Conservation (phyloP, 2,329 filamentous ascomycete genomes). For the Fusarium bulbicola region DNA sequence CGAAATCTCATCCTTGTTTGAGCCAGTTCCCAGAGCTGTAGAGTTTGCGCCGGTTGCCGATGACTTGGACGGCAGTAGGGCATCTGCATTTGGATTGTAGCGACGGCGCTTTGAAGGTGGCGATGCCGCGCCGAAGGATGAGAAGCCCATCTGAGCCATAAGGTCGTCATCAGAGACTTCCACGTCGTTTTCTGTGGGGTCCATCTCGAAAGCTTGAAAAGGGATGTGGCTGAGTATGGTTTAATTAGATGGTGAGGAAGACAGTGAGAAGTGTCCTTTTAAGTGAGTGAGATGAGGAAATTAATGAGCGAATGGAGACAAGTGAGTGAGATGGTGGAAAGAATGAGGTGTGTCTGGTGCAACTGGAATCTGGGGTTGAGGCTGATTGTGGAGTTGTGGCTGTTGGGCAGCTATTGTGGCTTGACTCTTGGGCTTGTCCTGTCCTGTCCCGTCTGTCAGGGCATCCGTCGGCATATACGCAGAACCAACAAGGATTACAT, state of each 20-base stretch:
- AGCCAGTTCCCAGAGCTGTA: conserved; percentile 45
- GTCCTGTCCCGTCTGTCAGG: not conserved
- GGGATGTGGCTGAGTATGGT: not conserved
- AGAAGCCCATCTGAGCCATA: conserved; percentile 78
- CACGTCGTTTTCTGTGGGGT: conserved; percentile 8
- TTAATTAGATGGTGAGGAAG: not conserved
- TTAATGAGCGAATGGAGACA: conserved; percentile 7
- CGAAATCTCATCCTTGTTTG: conserved; percentile 58
- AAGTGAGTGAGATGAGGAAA: conserved; percentile 1
- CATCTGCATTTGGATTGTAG: conserved; percentile 66
- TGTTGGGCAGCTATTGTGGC: conserved; percentile 28
- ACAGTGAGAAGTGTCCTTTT: not conserved
- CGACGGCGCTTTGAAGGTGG: conserved; percentile 72
- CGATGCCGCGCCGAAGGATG: conserved; percentile 69
- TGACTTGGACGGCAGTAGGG: conserved; percentile 45
- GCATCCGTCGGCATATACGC: not conserved
- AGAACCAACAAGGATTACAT: not conserved
- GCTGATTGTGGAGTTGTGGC: conserved; percentile 31
- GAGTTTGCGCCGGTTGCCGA: conserved; percentile 48
- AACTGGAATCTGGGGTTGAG: conserved; percentile 39
- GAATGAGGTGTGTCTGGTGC: conserved; percentile 24
- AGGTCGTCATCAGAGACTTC: conserved; percentile 51
- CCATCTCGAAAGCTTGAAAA: not conserved
- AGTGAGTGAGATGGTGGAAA: conserved; percentile 24
- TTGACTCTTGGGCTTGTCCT: not conserved